These are phyloP conservation scores for Datura wrightii DNA, from an alignment of 257 asterid genomes.

Conservation along the genomic window DNA sequence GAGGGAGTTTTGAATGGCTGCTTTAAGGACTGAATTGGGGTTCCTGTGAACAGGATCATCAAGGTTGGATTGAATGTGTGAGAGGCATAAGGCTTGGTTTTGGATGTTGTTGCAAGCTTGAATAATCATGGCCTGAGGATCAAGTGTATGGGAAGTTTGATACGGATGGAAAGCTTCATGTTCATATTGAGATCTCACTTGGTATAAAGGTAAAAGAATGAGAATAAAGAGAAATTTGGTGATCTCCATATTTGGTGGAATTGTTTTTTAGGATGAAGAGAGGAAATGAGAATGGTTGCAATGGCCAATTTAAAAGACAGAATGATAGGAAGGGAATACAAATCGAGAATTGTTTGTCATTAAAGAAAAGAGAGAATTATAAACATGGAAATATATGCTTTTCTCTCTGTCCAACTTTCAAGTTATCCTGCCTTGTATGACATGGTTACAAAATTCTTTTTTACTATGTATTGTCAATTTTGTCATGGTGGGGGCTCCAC, in stretches of 20 bases:
- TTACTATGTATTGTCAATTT: conserved; percentile 8
- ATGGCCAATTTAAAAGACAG: conserved; percentile 25
- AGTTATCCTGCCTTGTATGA: conserved; percentile 61
- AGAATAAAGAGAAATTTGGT: conserved; percentile 34
- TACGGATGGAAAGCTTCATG: not conserved
- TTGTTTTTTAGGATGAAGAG: not conserved
- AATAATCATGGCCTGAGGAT: conserved; percentile 56
- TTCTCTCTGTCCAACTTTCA: conserved; percentile 37
- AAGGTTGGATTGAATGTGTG: conserved; percentile 53
- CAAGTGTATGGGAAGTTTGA: conserved; percentile 43
- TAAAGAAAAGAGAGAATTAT: conserved; percentile 52
- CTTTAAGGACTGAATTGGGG: conserved; percentile 56
- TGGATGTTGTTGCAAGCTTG: conserved; percentile 63
- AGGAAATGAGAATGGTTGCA: not conserved
- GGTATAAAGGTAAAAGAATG: conserved; percentile 44
- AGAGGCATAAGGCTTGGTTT: conserved; percentile 59
- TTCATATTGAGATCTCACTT: conserved; percentile 41
- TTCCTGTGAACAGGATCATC: conserved; percentile 24
- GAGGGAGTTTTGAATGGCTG: conserved; percentile 71
- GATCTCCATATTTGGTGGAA: conserved; percentile 44
- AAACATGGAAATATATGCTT: conserved; percentile 48
- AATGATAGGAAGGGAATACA: conserved; percentile 29
- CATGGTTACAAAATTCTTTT: conserved; percentile 35
- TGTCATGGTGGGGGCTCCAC: conserved; percentile 11
- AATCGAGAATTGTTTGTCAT: conserved; percentile 48